Base-by-base conservation (phyloP, 2,329 filamentous ascomycete genomes). In the Aspergillus tamarii region DNA sequence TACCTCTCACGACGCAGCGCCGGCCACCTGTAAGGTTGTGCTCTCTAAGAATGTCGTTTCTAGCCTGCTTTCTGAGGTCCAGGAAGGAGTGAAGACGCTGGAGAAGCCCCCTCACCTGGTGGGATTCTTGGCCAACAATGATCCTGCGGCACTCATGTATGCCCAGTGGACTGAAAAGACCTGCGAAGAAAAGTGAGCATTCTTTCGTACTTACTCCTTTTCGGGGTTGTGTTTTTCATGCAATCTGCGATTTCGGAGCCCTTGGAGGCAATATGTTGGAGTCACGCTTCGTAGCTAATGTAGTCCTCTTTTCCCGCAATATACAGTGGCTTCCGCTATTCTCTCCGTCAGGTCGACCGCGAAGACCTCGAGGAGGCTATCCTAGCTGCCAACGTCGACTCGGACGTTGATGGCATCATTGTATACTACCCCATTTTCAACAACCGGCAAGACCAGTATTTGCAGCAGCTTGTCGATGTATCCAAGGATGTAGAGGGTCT, bases 371-470 rank as follows among this genome's bases (percentile, higher is more conserved):
- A 99, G 83, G 92, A 97, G 72, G 89, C 90, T 69, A 91, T 99
- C 74, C 87, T 94, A 70, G 85, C 86, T 69, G 94, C 94, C 75
- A 99, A 99, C 79, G 82, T 86, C 36, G 92, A 98, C 78, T 76
- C 85, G 62, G 75, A 81, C 19, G 88, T 97, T 67, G 92, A 97
- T 79, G 94, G 87, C 65, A 96, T 97, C 75, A 96, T 99, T 69
- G 92, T 99, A 76, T 99, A 99, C 85, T 99, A 98, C 79, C 95
- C 95, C 61, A 96, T 99, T 80, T 98, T 97, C 80, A 91, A 93
- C 82, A 90, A 89, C 59, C 86, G 88, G 32, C 93, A 97, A 79
- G 95, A 99, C 80, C 91, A 92, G 78, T 98, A 98, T 79, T 88
- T 99, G 69, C 94, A 98, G 81, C 94, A 97, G 82, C 92, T 96